Percentiles rank a stretch among this genome's conserved stretches.
These are phyloP conservation scores for Pinus albicaulis DNA, from an alignment of 75 land plant species.

Conservation along the genomic window DNA sequence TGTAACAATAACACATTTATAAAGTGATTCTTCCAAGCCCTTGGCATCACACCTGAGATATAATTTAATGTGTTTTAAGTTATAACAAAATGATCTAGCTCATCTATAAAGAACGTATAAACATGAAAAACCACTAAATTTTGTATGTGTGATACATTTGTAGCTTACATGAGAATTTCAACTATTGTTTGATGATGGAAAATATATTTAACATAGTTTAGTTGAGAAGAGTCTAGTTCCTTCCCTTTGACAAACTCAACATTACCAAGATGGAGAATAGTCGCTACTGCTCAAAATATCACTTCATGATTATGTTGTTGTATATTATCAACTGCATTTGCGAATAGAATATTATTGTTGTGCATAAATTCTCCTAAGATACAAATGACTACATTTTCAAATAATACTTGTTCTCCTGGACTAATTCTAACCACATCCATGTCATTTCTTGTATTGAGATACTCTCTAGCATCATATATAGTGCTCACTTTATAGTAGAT, in stretches of 20 bases:
- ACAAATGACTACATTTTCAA: background rate
- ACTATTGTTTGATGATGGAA: constrained; percentile 75
- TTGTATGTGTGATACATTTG: background rate
- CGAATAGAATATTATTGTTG: background rate
- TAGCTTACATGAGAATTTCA: constrained; percentile 79
- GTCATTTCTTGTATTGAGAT: constrained; percentile 79
- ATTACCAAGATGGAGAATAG: constrained; percentile 68
- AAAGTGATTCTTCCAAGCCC: constrained; percentile 66
- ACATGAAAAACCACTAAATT: background rate
- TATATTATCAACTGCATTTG: background rate
- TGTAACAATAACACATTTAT: constrained; percentile 75
- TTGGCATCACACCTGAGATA: constrained; percentile 62
- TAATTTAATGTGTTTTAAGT: background rate
- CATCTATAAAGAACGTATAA: background rate
- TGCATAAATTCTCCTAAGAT: background rate
- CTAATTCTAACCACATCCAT: constrained; percentile 95
- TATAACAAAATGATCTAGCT: background rate
- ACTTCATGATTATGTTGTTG: constrained; percentile 46
- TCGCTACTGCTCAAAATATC: constrained; percentile 65
- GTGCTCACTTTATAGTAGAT: constrained; percentile 68
- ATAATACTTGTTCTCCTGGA: constrained; percentile 79
- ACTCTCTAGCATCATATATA: constrained; percentile 80
- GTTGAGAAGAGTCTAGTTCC: constrained; percentile 62
- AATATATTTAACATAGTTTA: constrained; percentile 67
- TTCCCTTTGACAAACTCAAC: constrained; percentile 63